Evolutionary conservation across 2,329 filamentous ascomycete species (phyloP).

Genomic region (Fusarium liriodendri): DNA sequence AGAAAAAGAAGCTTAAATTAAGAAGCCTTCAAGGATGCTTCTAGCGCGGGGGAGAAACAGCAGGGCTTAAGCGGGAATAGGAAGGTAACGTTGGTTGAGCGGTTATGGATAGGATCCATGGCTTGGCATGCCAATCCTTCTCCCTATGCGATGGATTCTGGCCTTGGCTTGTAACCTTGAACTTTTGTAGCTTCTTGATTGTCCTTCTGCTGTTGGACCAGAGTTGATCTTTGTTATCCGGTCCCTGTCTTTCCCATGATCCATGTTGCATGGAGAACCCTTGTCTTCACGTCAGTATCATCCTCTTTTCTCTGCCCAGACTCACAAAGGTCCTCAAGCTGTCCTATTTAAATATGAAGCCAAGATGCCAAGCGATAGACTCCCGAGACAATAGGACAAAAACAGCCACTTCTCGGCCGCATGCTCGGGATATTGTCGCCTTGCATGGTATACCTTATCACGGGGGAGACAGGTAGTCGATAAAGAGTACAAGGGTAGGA

Average conservation of each 20-base stretch:
- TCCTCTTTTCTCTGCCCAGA: constrained; percentile 13
- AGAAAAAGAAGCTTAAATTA: constrained; percentile 40
- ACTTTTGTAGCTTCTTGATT: not conserved
- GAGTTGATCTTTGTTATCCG: not conserved
- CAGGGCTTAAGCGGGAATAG: constrained; percentile 27
- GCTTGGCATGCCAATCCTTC: constrained; percentile 15
- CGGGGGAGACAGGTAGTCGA: not conserved
- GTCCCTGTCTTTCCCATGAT: not conserved
- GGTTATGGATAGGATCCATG: not conserved
- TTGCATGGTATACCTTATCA: constrained; percentile 35
- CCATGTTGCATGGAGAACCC: not conserved
- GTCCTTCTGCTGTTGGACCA: not conserved
- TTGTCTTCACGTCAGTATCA: not conserved
- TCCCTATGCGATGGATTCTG: not conserved
- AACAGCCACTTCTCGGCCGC: not conserved
- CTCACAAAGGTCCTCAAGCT: constrained; percentile 35
- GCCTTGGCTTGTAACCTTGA: not conserved
- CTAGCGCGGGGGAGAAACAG: constrained; percentile 4
- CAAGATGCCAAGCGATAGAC: constrained; percentile 17
- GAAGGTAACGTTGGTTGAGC: constrained; percentile 34
- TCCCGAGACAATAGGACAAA: constrained; percentile 2
- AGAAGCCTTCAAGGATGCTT: constrained; percentile 24
- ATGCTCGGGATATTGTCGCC: constrained; percentile 24
- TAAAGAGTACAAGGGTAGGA: constrained; percentile 1
- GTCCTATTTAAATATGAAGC: constrained; percentile 5